Evolutionary conservation across 1,284 basidiomycete genomes (phyloP), one percentile per base, ranked within the genome.

Genomic region (Leccinum solheimii): DNA sequence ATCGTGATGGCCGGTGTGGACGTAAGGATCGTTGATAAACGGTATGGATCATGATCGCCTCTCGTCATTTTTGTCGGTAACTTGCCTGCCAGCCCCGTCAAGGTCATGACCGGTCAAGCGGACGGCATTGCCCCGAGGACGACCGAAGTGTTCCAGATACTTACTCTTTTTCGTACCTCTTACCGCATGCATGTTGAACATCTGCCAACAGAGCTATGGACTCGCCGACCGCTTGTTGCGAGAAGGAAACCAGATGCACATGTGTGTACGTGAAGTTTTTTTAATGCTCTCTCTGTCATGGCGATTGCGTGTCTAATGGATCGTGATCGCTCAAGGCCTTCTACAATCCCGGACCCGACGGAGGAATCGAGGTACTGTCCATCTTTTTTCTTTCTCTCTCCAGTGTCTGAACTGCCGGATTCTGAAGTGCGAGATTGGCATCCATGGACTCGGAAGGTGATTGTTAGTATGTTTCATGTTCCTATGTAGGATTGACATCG

Each of bases 181-280:
- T 13, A 3, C n/a, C 27, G 14, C n/a, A 6, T 19, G 16, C 30
- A 7, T 19, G 10, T 53, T n/a, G 11, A 53, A 27, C 30, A 27
- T 53, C n/a, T 53, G 11, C 3, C 23, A 50, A 53, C 19, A 91
- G 85, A 90, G 88, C 66, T 91, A 91, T 76, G 90, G 90, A 5
- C 79, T 91, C 9, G 86, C 82, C 1, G 85, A 90, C 23, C 80
- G 83, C 2, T 72, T 92, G 14, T 65, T 91, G 43, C 80, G 77
- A 40, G 83, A 91, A 68, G 89, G 83, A 7, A 86, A 85, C 64
- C 86, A 89, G 61, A 81, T 91, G 80, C 83, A 89, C 66, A 81
- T 84, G 75, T 83, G 82, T 56, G 88, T 90, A 69, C 66, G 83
- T 76, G 27, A 32, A 13, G 3, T 7, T 19, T 19, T 51, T 27